Conservation (phyloP, 495 filamentous ascomycete genomes). For the Polyplosphaeria fusca region DNA sequence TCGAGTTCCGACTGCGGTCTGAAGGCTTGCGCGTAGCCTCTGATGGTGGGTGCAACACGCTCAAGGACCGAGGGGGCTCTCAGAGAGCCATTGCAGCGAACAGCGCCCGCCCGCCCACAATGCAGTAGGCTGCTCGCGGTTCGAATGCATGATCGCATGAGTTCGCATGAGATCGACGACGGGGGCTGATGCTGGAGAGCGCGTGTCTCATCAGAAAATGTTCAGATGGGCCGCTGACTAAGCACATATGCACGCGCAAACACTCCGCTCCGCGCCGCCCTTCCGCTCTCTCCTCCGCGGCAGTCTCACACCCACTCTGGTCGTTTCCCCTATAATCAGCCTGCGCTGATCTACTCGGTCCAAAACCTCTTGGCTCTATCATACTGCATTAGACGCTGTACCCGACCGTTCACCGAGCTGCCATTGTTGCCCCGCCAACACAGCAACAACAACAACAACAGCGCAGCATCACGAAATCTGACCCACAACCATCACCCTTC, state of each 20-base stretch:
- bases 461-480: neutral
- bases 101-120: constrained; percentile 31
- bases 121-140: constrained; percentile 37
- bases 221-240: too few relatives aligned
- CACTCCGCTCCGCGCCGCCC: too few relatives aligned
- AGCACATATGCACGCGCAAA: too few relatives aligned
- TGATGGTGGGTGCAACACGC: constrained; percentile 45
- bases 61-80: constrained; percentile 29
- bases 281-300: too few relatives aligned
- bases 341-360: too few relatives aligned
- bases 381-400: too few relatives aligned
- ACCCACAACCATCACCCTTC: neutral
- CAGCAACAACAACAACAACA: constrained; percentile 8
- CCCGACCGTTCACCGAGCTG: too few relatives aligned
- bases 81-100: constrained; percentile 14
- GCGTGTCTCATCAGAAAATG: constrained; percentile 1
- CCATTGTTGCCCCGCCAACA: constrained; percentile 34
- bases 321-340: too few relatives aligned
- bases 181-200: neutral
- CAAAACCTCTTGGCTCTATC: too few relatives aligned
- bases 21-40: constrained; percentile 42
- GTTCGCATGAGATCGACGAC: constrained; percentile 19
- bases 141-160: constrained; percentile 39
- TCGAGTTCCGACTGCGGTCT: constrained; percentile 61
- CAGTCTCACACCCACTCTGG: too few relatives aligned